These are phyloP conservation scores for Fusarium fujikuroi DNA, from an alignment of 2,329 filamentous ascomycete genomes.

Conservation along the genomic window DNA sequence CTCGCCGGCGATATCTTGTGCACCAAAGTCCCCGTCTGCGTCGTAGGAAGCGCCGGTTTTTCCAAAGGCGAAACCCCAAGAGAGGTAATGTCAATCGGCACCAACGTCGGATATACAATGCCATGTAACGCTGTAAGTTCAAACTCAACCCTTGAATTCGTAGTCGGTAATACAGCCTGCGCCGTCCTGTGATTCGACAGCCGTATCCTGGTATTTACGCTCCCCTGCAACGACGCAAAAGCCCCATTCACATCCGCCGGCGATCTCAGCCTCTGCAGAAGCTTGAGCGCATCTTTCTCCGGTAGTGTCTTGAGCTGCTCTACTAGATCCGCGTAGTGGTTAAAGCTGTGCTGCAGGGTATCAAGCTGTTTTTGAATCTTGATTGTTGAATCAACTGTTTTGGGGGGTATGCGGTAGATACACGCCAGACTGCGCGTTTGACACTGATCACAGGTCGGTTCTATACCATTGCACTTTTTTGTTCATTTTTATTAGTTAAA, in stretches of 20 bases:
- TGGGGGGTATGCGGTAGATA: slow-evolving; percentile 3
- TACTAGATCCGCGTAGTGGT: not conserved
- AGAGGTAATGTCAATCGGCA: not conserved
- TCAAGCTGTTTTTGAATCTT: slow-evolving; percentile 11
- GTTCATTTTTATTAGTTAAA: not conserved
- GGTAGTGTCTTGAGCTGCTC: not conserved
- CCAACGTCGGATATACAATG: not conserved
- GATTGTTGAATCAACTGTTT: slow-evolving; percentile 6
- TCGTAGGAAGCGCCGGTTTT: not conserved
- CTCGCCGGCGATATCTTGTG: not conserved
- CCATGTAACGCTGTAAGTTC: slow-evolving; percentile 3
- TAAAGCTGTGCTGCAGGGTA: not conserved
- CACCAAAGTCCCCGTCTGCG: not conserved
- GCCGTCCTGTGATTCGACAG: slow-evolving; percentile 1
- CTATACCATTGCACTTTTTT: not conserved
- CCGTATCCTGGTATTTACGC: not conserved
- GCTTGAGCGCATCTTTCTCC: not conserved
- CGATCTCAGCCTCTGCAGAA: not conserved
- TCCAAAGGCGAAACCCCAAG: not conserved
- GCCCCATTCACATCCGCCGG: not conserved
- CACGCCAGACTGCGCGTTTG: not conserved
- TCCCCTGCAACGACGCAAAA: not conserved
- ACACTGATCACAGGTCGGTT: slow-evolving; percentile 14
- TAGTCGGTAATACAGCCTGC: not conserved
- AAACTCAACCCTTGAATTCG: not conserved